Evolutionary conservation across 2,329 filamentous ascomycete genomes (phyloP), one percentile per base, ranked within the genome.

Genomic region (Ophiostoma montium): DNA sequence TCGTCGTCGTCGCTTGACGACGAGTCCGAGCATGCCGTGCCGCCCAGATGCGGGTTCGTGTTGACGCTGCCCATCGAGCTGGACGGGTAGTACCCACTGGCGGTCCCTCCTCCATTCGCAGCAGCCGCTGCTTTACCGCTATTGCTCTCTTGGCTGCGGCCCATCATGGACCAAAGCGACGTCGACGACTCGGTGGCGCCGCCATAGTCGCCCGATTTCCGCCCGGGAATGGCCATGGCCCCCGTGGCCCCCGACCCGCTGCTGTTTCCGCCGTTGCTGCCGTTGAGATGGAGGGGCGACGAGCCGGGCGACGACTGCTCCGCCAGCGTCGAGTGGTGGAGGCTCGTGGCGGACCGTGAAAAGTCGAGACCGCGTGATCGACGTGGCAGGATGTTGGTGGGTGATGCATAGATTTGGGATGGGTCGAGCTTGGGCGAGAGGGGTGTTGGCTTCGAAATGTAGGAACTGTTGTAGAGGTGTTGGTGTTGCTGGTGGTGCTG

Each of bases 261-360:
- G 18, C 36, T 21, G 54, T 70, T 66, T 35, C 84, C 79, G 36
- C 82, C 81, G 47, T n/a, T 46, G 32, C 8, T 45, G 43, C 27
- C 16, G 12, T 33, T 46, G 2, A 31, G 12, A n/a, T 81, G 80
- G 49, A 92, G 82, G 12, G 92, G 92, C 1, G 89, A 95, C 0
- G 87, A 92, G 62, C 94, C 88, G 3, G 89, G 88, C 5, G 86
- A 92, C 1, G 86, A 84, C 62, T 83, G 78, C 57, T 95, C 86
- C 50, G 90, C 89, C 9, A 96, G 75, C 0, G 86, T 96, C 15
- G 90, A 95, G 65, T 96, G 92, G 66, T 96, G 92, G 19, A 98
- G 72, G 61, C 89, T 94, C 11, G 90, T 95, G 54, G 87, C 92
- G 11, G 89, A 89, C 57, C 90, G 78, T 36, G 90, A 90, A 64